phyloP scores from a whole-genome alignment of 495 filamentous ascomycete species.

The Penicillium simplicissimum region DNA sequence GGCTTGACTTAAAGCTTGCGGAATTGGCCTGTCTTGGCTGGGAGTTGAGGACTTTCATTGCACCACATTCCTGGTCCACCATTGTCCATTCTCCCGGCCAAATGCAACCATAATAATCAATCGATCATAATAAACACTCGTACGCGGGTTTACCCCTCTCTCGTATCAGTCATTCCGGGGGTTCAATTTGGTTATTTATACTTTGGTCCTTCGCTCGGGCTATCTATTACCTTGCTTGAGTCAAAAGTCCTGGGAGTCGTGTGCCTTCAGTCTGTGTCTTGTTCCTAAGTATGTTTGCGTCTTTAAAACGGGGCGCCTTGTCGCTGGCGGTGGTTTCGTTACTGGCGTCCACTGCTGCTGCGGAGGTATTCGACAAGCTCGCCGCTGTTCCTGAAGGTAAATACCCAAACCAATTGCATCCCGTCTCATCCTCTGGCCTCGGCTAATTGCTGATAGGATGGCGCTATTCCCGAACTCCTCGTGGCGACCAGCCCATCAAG shows the following conservation, averaged over 20 bases:
- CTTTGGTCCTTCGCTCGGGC: neutral
- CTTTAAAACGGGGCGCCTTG: constrained; percentile 33
- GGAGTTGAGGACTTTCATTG: neutral
- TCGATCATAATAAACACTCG: neutral
- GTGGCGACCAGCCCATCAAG: constrained; percentile 33
- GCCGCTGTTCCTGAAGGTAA: constrained; percentile 36
- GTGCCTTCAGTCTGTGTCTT: constrained; percentile 7
- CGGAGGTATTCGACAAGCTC: constrained; percentile 42
- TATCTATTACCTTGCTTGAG: neutral
- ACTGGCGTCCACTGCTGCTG: constrained; percentile 37
- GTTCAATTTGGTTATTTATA: constrained; percentile 5
- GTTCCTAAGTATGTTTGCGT: constrained; percentile 28
- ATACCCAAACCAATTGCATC: neutral
- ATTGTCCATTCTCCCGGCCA: neutral
- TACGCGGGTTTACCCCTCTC: neutral
- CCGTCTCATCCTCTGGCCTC: no score
- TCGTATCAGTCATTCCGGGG: neutral
- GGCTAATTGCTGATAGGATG: constrained; percentile 31
- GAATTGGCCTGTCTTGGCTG: constrained; percentile 2
- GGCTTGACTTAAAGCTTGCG: constrained; percentile 6
- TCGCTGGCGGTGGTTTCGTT: constrained; percentile 46
- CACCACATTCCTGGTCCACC: constrained; percentile 6
- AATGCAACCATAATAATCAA: constrained; percentile 4
- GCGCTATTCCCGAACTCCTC: constrained; percentile 35
- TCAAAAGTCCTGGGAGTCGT: constrained; percentile 1